These are phyloP conservation scores for Sorghum bicolor DNA, from an alignment of 176 grass and related monocot genomes.

Conservation along the genomic window Sorghum_bicolor_NCBIv3 NC_012870.2:40761001-40761500, in stretches of 20 bases:
- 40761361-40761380: neutral
- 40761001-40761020: too few relatives aligned
- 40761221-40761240: neutral
- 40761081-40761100: neutral
- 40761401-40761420: too few relatives aligned
- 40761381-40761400: too few relatives aligned
- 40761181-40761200: constrained; percentile 72
- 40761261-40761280: neutral
- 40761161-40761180: constrained; percentile 89
- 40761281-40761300: neutral
- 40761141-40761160: constrained; percentile 71
- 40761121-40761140: constrained; percentile 97
- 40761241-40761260: neutral
- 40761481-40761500: too few relatives aligned
- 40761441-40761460: too few relatives aligned
- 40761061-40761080: too few relatives aligned
- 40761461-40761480: too few relatives aligned
- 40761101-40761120: constrained; percentile 96
- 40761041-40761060: too few relatives aligned
- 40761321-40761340: neutral
- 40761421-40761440: too few relatives aligned
- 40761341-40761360: neutral
- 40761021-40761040: too few relatives aligned
- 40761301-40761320: constrained; percentile 16
- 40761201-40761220: constrained; percentile 33